Evolutionary conservation across 352 stramenopile species (phyloP), one percentile per base, ranked within the genome.

Genomic region (Sclerospora graminicola): DNA sequence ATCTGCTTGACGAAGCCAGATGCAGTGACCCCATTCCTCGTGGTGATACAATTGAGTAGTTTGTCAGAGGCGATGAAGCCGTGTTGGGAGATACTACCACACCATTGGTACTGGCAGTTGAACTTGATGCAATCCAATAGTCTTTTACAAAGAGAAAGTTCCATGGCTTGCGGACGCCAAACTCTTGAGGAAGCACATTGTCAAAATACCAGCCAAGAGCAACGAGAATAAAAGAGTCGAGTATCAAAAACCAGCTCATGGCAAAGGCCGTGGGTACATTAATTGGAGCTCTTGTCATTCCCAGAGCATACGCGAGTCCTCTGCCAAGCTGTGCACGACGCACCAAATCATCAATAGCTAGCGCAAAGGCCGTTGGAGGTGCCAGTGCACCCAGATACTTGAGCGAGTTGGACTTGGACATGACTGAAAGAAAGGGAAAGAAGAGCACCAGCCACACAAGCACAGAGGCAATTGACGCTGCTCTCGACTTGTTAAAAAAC

Each of bases 171-270:
- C 51, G 60, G 13, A 91, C 72, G 7, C 90, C 94, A 54, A 86
- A 98, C 45, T 95, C 69, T 45, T 86, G 82, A 3, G 94, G 91
- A 1, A 97, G 48, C 1, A 97, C 84, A 41, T 96, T 75, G 42
- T 96, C 86, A n/a, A 97, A 77, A 64, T 98, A 98, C 72, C 75
- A 95, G 0, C 80, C 88, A 1, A 97, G 44, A 1, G 65, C 18
- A 6, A 82, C 62, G n/a, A 96, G 82, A 13, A 97, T 29, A 6
- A 94, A 27, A 8, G 79, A 62, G 55, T 98, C 93, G 0, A 95
- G 32, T 13, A 89, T 37, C 21, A 87, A 54, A 31, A 89, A 70
- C 48, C 62, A 69, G 41, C 57, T 74, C 77, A 89, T 89, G 3
- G 40, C 33, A n/a, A 59, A 54, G 4, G 70, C 62, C 0, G 54